Evolutionary conservation across 2,329 filamentous ascomycete species (phyloP).

Genomic region (Penicillium sp.): DNA sequence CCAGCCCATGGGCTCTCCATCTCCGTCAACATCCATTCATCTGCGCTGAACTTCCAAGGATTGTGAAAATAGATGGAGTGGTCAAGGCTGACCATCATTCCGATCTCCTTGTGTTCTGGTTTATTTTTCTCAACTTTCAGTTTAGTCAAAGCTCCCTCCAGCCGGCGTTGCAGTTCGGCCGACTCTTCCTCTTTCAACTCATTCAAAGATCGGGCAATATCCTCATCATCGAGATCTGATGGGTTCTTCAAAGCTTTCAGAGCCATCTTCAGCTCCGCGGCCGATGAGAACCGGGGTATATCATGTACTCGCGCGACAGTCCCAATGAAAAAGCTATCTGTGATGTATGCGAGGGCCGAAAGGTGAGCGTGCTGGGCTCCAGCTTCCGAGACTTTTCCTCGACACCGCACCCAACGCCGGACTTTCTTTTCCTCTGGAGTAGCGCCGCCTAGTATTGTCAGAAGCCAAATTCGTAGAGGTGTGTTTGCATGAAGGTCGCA

Average conservation of each 20-base stretch:
- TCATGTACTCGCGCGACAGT: conserved; percentile 82
- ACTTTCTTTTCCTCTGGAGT: conserved; percentile 69
- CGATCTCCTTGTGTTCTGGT: conserved; percentile 43
- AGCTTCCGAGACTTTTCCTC: conserved; percentile 71
- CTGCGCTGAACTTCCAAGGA: conserved; percentile 52
- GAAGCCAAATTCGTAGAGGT: background rate
- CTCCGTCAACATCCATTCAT: conserved; percentile 57
- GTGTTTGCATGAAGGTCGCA: background rate
- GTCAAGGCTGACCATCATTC: conserved; percentile 58
- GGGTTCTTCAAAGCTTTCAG: conserved; percentile 49
- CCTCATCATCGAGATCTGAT: conserved; percentile 48
- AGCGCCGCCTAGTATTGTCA: conserved; percentile 30
- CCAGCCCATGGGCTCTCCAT: conserved; percentile 58
- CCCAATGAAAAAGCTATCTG: conserved; percentile 90
- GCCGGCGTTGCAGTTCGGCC: conserved; percentile 41
- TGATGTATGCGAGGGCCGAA: conserved; percentile 89
- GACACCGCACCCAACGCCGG: conserved; percentile 56
- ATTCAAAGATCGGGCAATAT: conserved; percentile 45
- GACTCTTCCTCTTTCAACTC: conserved; percentile 50
- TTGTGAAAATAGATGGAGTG: conserved; percentile 59
- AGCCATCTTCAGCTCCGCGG: conserved; percentile 47
- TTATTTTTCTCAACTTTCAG: conserved; percentile 30
- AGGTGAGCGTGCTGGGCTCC: conserved; percentile 83
- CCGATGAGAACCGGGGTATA: conserved; percentile 73
- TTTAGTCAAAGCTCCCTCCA: conserved; percentile 40